Conservation (phyloP, 2,329 filamentous ascomycete genomes). For the Neurospora sp. region DNA sequence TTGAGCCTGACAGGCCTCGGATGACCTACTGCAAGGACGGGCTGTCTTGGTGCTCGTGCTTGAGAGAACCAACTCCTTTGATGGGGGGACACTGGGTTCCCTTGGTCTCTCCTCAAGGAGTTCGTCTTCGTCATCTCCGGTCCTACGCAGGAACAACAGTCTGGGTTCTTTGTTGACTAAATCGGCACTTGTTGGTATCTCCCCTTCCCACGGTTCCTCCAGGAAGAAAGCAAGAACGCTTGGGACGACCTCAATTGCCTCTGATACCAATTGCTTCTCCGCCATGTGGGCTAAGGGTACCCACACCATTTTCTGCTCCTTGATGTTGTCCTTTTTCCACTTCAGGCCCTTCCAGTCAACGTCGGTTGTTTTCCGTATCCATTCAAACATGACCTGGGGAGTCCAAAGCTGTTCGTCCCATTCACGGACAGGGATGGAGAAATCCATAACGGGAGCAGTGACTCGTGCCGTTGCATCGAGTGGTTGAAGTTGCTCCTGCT, state of each 20-base stretch:
- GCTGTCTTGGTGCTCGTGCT: neutral
- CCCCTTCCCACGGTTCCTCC: neutral
- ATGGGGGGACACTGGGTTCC: neutral
- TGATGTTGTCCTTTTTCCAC: slow-evolving; percentile 15
- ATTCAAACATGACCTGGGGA: slow-evolving; percentile 13
- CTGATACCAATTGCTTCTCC: slow-evolving; percentile 7
- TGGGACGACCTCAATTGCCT: slow-evolving; percentile 13
- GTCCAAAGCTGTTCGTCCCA: slow-evolving; percentile 16
- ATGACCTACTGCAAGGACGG: neutral
- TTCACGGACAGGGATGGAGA: slow-evolving; percentile 16
- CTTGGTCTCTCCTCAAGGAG: slow-evolving; percentile 1
- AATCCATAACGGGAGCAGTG: slow-evolving; percentile 21
- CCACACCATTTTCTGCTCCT: slow-evolving; percentile 20
- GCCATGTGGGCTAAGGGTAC: slow-evolving; percentile 15
- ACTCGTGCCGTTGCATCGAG: slow-evolving; percentile 19
- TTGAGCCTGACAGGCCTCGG: neutral
- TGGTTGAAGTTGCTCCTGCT: slow-evolving; percentile 21
- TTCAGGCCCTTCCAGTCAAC: slow-evolving; percentile 14
- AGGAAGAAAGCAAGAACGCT: slow-evolving; percentile 11
- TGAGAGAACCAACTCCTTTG: neutral
- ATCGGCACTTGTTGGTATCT: slow-evolving; percentile 14
- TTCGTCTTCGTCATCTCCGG: slow-evolving; percentile 14
- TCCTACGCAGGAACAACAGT: slow-evolving; percentile 11
- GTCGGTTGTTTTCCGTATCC: slow-evolving; percentile 11
- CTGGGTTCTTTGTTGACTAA: slow-evolving; percentile 15